Conservation (phyloP, 108 stramenopile species). For the Stephanodiscus minutulus region DNA sequence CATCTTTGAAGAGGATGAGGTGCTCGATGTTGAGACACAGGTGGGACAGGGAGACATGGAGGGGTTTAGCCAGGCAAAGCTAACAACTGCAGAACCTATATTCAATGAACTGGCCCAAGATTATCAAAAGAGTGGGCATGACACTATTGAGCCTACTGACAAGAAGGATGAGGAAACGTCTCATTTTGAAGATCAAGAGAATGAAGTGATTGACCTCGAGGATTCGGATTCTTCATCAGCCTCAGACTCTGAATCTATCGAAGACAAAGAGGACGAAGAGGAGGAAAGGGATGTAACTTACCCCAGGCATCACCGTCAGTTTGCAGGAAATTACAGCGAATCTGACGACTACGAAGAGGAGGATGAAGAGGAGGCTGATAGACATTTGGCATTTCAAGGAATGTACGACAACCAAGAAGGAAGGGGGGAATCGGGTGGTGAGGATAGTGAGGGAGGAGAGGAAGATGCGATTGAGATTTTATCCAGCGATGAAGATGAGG, state of each 20-base stretch:
- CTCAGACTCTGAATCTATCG: neutral
- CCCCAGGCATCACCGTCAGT: constrained; percentile 26
- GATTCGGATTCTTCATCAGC: constrained; percentile 5
- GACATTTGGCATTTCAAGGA: constrained; percentile 40
- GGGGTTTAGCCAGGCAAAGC: constrained; percentile 1
- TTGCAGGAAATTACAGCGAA: constrained; percentile 41
- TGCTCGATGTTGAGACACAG: neutral
- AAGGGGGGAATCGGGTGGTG: constrained; percentile 20
- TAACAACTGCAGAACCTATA: neutral
- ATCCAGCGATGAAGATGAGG: constrained; percentile 1
- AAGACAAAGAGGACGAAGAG: constrained; percentile 11
- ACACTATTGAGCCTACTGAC: neutral
- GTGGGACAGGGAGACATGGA: constrained; percentile 10
- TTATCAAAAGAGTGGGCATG: neutral
- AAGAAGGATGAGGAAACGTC: neutral
- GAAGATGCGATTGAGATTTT: constrained; percentile 13
- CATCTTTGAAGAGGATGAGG: constrained; percentile 19
- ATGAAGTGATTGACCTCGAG: constrained; percentile 13
- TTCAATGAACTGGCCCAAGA: constrained; percentile 2
- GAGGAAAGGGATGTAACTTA: constrained; percentile 8
- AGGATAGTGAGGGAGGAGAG: neutral
- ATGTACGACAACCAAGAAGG: constrained; percentile 30
- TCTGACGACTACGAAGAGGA: constrained; percentile 47
- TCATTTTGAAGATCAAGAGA: constrained; percentile 4
- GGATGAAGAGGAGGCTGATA: constrained; percentile 35